Base-by-base conservation (phyloP, 164 flowering plant genomes). In the Aristolochia contorta region DNA sequence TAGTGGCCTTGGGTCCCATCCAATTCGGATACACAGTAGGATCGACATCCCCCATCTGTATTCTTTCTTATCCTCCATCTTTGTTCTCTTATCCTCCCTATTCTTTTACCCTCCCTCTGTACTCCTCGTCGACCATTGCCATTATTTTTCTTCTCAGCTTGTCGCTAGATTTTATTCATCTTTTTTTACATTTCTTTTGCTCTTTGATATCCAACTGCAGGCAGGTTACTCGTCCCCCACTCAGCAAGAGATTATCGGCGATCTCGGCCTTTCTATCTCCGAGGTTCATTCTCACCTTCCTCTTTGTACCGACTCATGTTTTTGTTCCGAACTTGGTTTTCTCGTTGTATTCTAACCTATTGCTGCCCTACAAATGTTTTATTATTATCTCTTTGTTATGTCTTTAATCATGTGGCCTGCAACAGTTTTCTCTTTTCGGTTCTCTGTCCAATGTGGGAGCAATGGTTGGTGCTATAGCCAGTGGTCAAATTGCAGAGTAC, bases 11-110 rank as follows among this genome's bases (percentile, higher is more conserved):
- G 47, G 95, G 98, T 37, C 96, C 96, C 0, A 81, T 92, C 70
- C 98, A 92, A 59, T 89, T 85, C 65, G 98, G 98, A 6, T 92
- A 85, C 78, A 89, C 96, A 5, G 96, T 89, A 73, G 27, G 51
- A 32, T 22, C 0, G 49, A 23, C 2, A 3, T 45, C 23, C 65
- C 45, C 37, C 30, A 6, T 33, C 13, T 48, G 45, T 33, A 5
- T 55, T 25, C 20, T 20, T 18, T 15, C 55, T 20, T 45, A 3
- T 52, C 47, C 30, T 27, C 30, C 30, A 2, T 27, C 30, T 27
- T 5, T 27, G 5, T 27, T 27, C 5, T 27, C 30, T 27, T 27
- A 27, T 27, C 30, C 3, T 2, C 30, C 30, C n/a, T n/a, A n/a
- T n/a, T n/a, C n/a, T n/a, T 27, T 27, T 5, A 5, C 30, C 30